These are phyloP conservation scores for Sutorius australiensis DNA, from an alignment of 768 basidiomycete species.

Conservation along the genomic window DNA sequence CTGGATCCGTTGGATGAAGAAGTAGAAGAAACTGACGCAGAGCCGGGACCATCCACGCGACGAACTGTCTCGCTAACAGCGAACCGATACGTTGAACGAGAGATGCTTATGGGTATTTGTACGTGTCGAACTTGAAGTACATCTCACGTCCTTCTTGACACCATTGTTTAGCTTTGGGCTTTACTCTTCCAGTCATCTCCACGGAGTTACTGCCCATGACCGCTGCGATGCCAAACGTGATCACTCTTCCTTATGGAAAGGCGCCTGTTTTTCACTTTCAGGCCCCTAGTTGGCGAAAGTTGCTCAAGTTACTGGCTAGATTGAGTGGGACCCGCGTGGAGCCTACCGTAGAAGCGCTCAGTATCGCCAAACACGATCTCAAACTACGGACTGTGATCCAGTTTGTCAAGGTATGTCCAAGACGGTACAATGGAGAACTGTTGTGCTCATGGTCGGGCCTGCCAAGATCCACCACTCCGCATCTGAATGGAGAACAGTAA, in stretches of 20 bases:
- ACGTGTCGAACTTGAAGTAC: constrained; percentile 32
- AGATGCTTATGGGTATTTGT: constrained; percentile 62
- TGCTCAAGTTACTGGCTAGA: constrained; percentile 72
- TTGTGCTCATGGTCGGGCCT: constrained; percentile 3
- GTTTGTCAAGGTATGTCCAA: constrained; percentile 61
- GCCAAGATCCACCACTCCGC: constrained; percentile 56
- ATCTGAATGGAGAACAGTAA: constrained; percentile 64
- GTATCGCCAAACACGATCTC: constrained; percentile 50
- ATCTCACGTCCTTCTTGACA: constrained; percentile 6
- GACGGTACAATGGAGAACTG: background rate
- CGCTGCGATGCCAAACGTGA: constrained; percentile 62
- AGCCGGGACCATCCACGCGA: constrained; percentile 17
- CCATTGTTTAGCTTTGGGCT: constrained; percentile 57
- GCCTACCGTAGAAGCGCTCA: constrained; percentile 64
- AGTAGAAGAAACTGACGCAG: constrained; percentile 13
- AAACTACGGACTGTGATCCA: constrained; percentile 73
- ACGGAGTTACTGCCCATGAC: constrained; percentile 44
- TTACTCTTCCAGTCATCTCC: constrained; percentile 54
- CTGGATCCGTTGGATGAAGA: constrained; percentile 17
- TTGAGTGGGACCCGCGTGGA: constrained; percentile 68
- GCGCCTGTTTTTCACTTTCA: constrained; percentile 68
- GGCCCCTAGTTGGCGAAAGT: constrained; percentile 68
- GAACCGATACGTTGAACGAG: constrained; percentile 51
- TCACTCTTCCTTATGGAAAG: constrained; percentile 69
- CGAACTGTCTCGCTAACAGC: constrained; percentile 18